Evolutionary conservation across 148 eudicot species (phyloP).

Genomic region (Polygonum aviculare): DNA sequence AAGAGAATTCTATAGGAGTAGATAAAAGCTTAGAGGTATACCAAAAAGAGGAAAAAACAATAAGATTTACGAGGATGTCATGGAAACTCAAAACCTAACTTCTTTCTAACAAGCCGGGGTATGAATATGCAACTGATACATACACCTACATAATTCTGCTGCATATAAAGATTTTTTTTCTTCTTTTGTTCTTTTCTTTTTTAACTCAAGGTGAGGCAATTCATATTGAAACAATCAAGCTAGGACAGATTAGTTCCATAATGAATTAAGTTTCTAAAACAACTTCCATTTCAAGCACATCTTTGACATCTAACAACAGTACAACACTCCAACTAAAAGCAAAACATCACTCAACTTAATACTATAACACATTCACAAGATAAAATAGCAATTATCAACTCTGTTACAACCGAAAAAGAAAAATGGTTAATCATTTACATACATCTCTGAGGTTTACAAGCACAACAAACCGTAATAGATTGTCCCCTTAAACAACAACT

Average conservation of each 20-base stretch:
- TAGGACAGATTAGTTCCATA: neutral
- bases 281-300: neutral
- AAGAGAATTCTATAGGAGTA: neutral
- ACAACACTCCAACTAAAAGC: neutral
- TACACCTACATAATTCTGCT: neutral
- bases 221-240: neutral
- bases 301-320: neutral
- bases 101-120: neutral
- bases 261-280: neutral
- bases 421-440: too few species aligned
- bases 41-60: neutral
- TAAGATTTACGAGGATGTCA: neutral
- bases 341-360: neutral
- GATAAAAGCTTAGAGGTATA: neutral
- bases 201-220: neutral
- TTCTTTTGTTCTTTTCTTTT: neutral
- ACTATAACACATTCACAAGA: neutral
- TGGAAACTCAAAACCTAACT: neutral
- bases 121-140: neutral
- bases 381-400: neutral
- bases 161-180: neutral
- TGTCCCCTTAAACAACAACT: too few species aligned
- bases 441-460: too few species aligned
- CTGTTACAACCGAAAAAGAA: neutral
- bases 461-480: too few species aligned